Evolutionary conservation across 2,329 filamentous ascomycete species (phyloP), one percentile per base, ranked within the genome.

Genomic region (Aspergillaceae sp.): DNA sequence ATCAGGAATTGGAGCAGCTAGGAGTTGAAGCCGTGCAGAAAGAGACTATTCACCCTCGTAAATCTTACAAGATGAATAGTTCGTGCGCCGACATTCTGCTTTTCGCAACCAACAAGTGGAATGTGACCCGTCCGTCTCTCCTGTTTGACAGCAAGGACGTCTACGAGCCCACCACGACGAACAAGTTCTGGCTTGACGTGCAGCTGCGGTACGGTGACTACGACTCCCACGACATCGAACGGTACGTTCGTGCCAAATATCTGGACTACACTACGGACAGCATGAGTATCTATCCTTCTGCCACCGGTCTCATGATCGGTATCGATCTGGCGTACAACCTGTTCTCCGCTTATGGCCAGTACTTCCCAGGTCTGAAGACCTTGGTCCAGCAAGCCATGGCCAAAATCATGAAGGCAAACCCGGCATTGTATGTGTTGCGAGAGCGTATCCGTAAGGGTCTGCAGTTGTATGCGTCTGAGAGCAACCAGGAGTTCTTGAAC

Each of bases 11-110:
- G 38, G 92, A 98, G 67, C 89, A 92, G 30, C 75, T 98, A 3
- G 90, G 90, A 33, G 96, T 98, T 48, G 92, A 98, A 69, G 94
- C 89, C 2, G 92, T 97, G 4, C 92, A 98, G 65, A 98, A 98
- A 70, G 92, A 98, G 73, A 97, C 92, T 0, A 98, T 98, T 49
- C 92, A 98, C 74, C 92, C 92, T 44, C 81, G 92, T 80, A 98
- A 98, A 72, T 96, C 89, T 4, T 98, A 98, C 80, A 98, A 98
- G 80, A 98, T 98, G 92, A 98, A 98, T 76, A 96, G 90, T 60
- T 97, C 91, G 48, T 97, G 92, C 61, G 92, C 94, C 4, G 92
- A 98, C 67, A 96, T 98, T 52, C 77, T 97, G 45, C 79, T 98
- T 7, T 98, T 98, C 62, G 91, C 92, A 34, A 94, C 86, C 53